These are phyloP conservation scores for Flaveria floridana DNA, from an alignment of 140 eudicot genomes.

Conservation along the genomic window DNA sequence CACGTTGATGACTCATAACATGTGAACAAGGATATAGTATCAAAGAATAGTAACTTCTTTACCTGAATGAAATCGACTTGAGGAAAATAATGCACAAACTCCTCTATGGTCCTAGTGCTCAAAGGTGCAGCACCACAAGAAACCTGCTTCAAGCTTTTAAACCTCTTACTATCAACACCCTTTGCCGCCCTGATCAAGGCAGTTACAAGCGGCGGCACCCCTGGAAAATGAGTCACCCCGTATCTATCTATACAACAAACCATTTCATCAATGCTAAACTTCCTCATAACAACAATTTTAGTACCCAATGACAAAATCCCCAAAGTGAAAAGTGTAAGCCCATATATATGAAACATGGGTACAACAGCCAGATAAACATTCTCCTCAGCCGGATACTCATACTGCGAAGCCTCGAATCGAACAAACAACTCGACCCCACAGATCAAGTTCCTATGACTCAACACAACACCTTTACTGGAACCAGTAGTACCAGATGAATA, in stretches of 20 bases:
- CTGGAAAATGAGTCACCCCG: constrained; percentile 70
- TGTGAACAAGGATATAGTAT: no score
- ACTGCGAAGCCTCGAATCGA: constrained; percentile 73
- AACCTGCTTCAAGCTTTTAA: constrained; percentile 75
- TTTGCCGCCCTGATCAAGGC: constrained; percentile 55
- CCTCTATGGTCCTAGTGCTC: constrained; percentile 48
- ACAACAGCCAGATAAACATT: constrained; percentile 68
- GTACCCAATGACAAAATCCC: constrained; percentile 78
- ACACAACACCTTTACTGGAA: constrained; percentile 63
- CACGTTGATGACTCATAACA: neutral
- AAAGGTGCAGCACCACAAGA: constrained; percentile 87
- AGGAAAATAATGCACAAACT: constrained; percentile 59
- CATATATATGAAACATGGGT: constrained; percentile 90
- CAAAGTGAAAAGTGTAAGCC: constrained; percentile 36
- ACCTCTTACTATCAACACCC: constrained; percentile 25
- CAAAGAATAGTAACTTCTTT: neutral
- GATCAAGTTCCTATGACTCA: constrained; percentile 72
- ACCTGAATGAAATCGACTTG: constrained; percentile 90
- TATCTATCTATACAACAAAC: constrained; percentile 49
- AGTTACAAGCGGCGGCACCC: constrained; percentile 69
- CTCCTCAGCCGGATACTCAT: constrained; percentile 39
- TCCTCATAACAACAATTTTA: constrained; percentile 65
- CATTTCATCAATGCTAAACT: constrained; percentile 50
- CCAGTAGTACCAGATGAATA: constrained; percentile 94
- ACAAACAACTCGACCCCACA: constrained; percentile 71